A percentile compares a stretch with the other conserved stretches of the same genome.
Evolutionary conservation across 306 rosid species (phyloP).

Genomic region (Pyrus communis): DNA sequence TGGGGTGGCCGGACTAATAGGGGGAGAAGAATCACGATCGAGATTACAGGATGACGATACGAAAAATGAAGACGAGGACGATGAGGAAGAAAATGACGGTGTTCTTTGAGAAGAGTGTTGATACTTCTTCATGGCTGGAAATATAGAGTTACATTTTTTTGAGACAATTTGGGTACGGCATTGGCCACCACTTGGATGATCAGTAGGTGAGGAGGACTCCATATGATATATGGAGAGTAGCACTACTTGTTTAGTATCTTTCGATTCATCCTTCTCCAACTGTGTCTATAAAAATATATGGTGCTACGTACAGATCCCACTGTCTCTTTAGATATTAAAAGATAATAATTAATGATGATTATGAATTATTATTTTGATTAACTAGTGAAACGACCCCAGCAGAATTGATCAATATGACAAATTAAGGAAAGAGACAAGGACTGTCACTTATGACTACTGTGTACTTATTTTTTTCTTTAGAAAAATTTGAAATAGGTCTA

Average conservation of each 20-base stretch:
- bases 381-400: constrained; percentile 17
- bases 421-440: neutral
- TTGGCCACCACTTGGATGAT: neutral
- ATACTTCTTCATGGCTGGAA: constrained; percentile 22
- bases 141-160: constrained; percentile 25
- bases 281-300: constrained; percentile 10
- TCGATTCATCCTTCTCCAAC: neutral
- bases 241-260: neutral
- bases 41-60: constrained; percentile 28
- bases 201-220: constrained; percentile 40
- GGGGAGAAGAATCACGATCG: constrained; percentile 32
- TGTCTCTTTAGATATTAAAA: neutral
- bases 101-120: constrained; percentile 29
- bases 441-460: neutral
- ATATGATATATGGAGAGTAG: constrained; percentile 3
- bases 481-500: too few species aligned
- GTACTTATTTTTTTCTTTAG: too few species aligned
- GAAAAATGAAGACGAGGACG: constrained; percentile 36
- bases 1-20: constrained; percentile 39
- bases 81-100: constrained; percentile 46
- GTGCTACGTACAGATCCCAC: neutral
- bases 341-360: neutral
- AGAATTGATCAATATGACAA: constrained; percentile 14
- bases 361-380: neutral
- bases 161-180: constrained; percentile 11